These are phyloP conservation scores for Ustilago xerochloae DNA, from an alignment of 1,284 basidiomycete genomes.

Conservation along the genomic window DNA sequence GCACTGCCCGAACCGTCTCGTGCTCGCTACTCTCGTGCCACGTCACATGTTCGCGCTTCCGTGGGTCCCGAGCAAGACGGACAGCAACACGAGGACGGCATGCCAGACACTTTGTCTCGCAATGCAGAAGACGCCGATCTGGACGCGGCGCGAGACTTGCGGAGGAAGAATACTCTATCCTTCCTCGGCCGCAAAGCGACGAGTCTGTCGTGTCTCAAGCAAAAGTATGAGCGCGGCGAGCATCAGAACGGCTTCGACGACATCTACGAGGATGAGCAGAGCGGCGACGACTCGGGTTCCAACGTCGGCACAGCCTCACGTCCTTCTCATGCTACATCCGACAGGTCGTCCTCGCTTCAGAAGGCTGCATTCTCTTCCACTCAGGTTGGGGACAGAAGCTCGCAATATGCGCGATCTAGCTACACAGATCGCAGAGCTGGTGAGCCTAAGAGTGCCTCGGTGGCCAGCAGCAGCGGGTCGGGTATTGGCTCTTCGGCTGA, in stretches of 20 bases:
- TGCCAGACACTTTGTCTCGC: neutral
- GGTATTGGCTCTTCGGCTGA: conserved; percentile 39
- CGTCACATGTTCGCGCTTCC: conserved; percentile 7
- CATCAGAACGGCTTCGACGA: conserved; percentile 40
- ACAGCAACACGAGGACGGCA: conserved; percentile 6
- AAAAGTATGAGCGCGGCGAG: conserved; percentile 59
- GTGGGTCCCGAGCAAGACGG: conserved; percentile 6
- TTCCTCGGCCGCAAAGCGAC: conserved; percentile 71
- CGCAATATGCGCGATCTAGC: conserved; percentile 11
- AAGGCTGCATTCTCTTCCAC: conserved; percentile 1
- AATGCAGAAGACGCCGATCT: conserved; percentile 11
- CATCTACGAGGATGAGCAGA: conserved; percentile 39
- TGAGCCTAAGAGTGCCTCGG: conserved; percentile 12
- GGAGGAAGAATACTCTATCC: conserved; percentile 70
- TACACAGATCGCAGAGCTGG: neutral
- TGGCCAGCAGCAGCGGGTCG: conserved; percentile 28
- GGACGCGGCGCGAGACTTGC: conserved; percentile 2
- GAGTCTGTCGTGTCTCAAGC: conserved; percentile 68
- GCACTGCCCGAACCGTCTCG: conserved; percentile 35
- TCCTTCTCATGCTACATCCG: conserved; percentile 1
- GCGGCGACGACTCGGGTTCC: conserved; percentile 15
- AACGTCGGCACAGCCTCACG: conserved; percentile 11
- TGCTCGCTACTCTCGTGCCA: conserved; percentile 16
- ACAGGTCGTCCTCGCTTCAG: conserved; percentile 24
- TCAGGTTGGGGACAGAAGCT: neutral